Evolutionary conservation across 306 rosid genomes (phyloP), one percentile per base, ranked within the genome.

Genomic region (Castanea sativa): DNA sequence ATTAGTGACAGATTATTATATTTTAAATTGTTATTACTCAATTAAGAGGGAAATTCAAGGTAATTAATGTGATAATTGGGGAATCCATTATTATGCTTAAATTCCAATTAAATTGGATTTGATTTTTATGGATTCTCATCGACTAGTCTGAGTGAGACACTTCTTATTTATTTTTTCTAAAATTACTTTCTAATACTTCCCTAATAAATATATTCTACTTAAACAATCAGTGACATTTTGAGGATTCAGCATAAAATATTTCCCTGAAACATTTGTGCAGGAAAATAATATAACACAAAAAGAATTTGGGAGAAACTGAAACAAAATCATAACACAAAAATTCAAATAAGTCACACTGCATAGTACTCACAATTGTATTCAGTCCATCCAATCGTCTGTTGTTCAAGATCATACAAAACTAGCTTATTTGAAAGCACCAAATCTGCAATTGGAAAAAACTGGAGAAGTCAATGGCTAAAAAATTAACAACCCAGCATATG

Each of bases 371-470:
- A 92, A 80, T 92, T 89, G 83, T 85, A 87, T 45, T 89, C 91
- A 0, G 89, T 79, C 97, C 97, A 92, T 64, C 97, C 97, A 63
- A 92, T 79, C 69, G 64, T 79, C 85, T 89, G 87, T 77, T 88
- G 86, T 81, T 86, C 94, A 71, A 91, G 91, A 83, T 92, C 97
- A 30, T 91, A 92, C 68, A 91, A 2, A 49, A 92, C 89, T 19
- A 92, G 83, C 85, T 83, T 92, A 84, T 92, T 92, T 33, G 97
- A 89, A 61, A 92, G 93, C 63, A 89, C 91, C 87, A 92, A 75
- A 89, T 91, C 96, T 92, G 94, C 84, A 81, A 70, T 73, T 70
- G 77, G 60, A 79, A 84, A 88, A 71, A 82, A 80, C 68, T 78
- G 2, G 61, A 53, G 65, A 29, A 73, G 64, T 83, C 23, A 65